Percentiles rank a stretch among this genome's conserved stretches.
phyloP scores from a whole-genome alignment of 305 asterid species.

The Caryopteris hybrid region DNA sequence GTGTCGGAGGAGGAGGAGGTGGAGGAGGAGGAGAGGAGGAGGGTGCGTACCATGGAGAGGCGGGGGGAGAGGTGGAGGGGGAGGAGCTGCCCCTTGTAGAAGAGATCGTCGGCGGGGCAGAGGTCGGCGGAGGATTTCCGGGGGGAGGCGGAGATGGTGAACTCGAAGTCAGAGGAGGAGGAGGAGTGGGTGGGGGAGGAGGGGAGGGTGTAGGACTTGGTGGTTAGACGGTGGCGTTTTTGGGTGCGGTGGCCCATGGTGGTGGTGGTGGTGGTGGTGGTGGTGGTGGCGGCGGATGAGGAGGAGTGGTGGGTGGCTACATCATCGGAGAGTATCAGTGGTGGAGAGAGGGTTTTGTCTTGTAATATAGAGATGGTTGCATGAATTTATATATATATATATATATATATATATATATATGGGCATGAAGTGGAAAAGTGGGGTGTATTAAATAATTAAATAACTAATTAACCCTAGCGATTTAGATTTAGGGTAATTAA shows the following conservation, averaged over 20 bases:
- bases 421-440: not conserved
- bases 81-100: constrained; percentile 86
- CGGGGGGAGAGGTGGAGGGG: constrained; percentile 90
- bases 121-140: constrained; percentile 51
- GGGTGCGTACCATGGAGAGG: constrained; percentile 81
- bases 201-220: constrained; percentile 71
- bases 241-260: constrained; percentile 54
- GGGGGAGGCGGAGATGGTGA: constrained; percentile 66
- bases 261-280: constrained; percentile 17
- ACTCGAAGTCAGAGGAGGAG: constrained; percentile 79
- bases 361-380: constrained; percentile 2
- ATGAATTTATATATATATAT: constrained; percentile 22
- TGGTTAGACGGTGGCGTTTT: constrained; percentile 26
- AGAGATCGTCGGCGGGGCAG: constrained; percentile 93
- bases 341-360: not conserved
- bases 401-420: too few species aligned
- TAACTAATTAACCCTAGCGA: not conserved
- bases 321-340: constrained; percentile 6
- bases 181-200: constrained; percentile 89
- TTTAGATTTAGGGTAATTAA: not conserved
- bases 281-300: not conserved
- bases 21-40: constrained; percentile 71
- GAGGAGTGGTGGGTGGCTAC: constrained; percentile 20
- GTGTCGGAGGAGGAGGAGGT: constrained; percentile 68
- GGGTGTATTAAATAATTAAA: not conserved